Percentiles rank a stretch among this genome's conserved stretches.
These are phyloP conservation scores for Uronychia setigera DNA, from an alignment of 73 alveolate species.

Conservation along the genomic window DNA sequence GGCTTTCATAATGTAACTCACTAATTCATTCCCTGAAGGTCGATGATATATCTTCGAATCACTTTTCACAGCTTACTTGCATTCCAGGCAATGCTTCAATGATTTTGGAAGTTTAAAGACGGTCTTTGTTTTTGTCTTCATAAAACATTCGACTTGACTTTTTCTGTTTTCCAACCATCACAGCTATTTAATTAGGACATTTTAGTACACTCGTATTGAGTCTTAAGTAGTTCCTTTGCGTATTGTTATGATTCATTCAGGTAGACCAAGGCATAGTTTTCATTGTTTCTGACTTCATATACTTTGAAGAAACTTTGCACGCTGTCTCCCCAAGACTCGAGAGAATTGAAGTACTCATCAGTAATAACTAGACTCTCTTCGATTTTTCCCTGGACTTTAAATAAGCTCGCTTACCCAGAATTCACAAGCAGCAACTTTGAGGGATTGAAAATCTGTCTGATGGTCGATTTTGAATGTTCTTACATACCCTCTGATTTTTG, in stretches of 20 bases:
- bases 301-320: neutral
- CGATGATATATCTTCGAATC: neutral
- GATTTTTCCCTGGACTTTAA: neutral
- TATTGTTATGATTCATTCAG: neutral
- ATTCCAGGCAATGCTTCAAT: neutral
- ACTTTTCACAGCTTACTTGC: neutral
- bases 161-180: neutral
- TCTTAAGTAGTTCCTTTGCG: neutral
- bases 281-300: neutral
- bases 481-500: neutral
- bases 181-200: neutral
- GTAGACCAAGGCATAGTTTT: neutral
- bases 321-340: constrained; percentile 1
- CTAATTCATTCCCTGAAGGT: neutral
- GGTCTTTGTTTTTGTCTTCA: neutral
- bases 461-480: neutral
- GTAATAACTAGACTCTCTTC: constrained; percentile 1
- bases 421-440: constrained; percentile 14
- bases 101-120: neutral
- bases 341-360: constrained; percentile 2
- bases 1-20: neutral
- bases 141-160: neutral
- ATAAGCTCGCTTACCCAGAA: constrained; percentile 4
- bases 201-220: neutral
- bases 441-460: neutral